phyloP scores from a whole-genome alignment of 495 filamentous ascomycete species.

The Aspergillus egyptiacus region DNA sequence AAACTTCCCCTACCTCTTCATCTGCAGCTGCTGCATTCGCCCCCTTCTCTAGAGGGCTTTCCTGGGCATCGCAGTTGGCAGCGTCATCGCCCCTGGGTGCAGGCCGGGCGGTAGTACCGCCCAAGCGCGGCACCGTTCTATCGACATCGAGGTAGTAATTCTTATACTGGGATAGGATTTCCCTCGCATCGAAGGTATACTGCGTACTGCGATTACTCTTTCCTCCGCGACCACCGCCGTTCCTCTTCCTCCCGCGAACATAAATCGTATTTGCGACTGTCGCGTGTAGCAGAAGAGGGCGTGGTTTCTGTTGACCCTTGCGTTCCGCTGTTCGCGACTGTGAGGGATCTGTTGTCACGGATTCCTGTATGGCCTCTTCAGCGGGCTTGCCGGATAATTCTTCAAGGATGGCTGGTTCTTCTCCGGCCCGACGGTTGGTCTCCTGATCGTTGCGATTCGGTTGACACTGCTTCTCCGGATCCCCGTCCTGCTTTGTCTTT shows the following conservation, averaged over 20 bases:
- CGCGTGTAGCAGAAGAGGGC: constrained; percentile 74
- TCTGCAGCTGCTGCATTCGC: neutral
- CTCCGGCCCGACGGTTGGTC: neutral
- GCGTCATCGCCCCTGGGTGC: no score
- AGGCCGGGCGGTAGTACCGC: no score
- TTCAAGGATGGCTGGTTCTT: constrained; percentile 7
- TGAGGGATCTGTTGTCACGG: neutral
- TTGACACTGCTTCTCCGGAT: neutral
- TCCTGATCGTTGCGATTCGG: neutral
- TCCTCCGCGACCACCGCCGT: constrained; percentile 1
- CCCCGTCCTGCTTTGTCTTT: neutral
- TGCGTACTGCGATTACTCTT: constrained; percentile 26
- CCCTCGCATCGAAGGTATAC: constrained; percentile 38
- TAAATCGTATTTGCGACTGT: constrained; percentile 89
- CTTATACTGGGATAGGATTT: constrained; percentile 24
- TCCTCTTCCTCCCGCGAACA: constrained; percentile 27
- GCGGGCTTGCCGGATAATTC: constrained; percentile 2
- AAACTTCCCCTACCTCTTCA: neutral
- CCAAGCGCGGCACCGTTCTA: constrained; percentile 16
- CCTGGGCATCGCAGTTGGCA: no score
- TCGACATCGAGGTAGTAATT: constrained; percentile 32
- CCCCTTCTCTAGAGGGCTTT: no score
- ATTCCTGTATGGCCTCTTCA: neutral
- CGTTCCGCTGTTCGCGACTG: neutral
- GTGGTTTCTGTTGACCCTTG: constrained; percentile 21